These are phyloP conservation scores for Psilocybe tampanensis DNA, from an alignment of 768 basidiomycete species.

Conservation along the genomic window DNA sequence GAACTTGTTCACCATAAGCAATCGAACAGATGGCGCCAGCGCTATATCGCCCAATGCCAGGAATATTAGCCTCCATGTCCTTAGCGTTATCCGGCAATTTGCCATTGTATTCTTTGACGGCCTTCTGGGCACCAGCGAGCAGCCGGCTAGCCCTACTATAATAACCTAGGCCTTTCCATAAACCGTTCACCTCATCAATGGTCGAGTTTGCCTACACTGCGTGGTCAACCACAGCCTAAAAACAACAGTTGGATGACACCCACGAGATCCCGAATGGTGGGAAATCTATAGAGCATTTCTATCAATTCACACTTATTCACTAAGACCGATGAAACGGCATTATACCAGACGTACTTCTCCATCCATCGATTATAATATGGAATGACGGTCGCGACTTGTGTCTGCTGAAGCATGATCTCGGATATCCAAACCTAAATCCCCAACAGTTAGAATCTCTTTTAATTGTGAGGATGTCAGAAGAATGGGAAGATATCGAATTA, in stretches of 20 bases:
- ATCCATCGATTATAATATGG: conserved; percentile 94
- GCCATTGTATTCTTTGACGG: conserved; percentile 65
- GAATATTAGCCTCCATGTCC: conserved; percentile 80
- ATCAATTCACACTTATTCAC: conserved; percentile 12
- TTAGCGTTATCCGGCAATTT: conserved; percentile 78
- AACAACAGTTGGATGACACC: conserved; percentile 25
- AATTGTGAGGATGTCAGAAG: not conserved
- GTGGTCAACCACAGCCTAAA: conserved; percentile 13
- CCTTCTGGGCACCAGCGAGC: conserved; percentile 82
- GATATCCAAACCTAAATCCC: conserved; percentile 76
- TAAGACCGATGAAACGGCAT: conserved; percentile 7
- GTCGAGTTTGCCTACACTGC: conserved; percentile 58
- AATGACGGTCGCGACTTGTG: conserved; percentile 91
- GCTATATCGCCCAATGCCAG: conserved; percentile 88
- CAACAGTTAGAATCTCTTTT: conserved; percentile 2
- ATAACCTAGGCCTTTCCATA: conserved; percentile 94
- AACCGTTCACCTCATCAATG: conserved; percentile 82
- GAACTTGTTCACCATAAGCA: conserved; percentile 80
- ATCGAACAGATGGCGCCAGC: conserved; percentile 87
- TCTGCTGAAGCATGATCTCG: conserved; percentile 97
- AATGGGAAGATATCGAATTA: conserved; percentile 29
- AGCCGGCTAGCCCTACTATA: conserved; percentile 86
- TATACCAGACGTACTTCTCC: conserved; percentile 52
- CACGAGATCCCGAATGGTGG: conserved; percentile 77
- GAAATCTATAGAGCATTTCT: conserved; percentile 56